Evolutionary conservation across 2,329 filamentous ascomycete species (phyloP), one percentile per base, ranked within the genome.

Genomic region (Aureobasidium pullulans): DNA sequence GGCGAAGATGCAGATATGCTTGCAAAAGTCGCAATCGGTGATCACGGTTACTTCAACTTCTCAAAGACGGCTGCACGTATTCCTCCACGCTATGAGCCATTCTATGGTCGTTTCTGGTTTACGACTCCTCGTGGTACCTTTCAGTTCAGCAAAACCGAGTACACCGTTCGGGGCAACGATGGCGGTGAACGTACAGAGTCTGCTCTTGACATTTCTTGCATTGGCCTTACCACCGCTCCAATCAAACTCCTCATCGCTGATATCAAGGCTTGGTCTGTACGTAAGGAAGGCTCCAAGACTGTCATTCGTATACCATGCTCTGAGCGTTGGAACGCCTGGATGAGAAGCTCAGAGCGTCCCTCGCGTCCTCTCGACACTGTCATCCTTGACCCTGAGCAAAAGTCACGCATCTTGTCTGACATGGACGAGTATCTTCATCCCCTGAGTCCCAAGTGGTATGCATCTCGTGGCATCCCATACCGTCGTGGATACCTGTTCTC

Each of bases 401-500:
- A 92, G 71, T 75, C 79, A 1, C 77, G 79, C 34, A 78, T 93
- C 3, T 73, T 92, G 9, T 75, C 76, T 29, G 89, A 94, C 66
- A 86, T 93, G 66, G 88, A 89, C 64, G 88, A 91, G 65, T 93
- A 90, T 63, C 77, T 94, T 0, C 83, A 90, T 57, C 87, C 88
- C 0, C 75, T 79, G 0, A 89, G 84, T 0, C 82, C 84, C 1
- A 79, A 84, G n/a, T 96, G 90, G 89, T 96, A 96, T 69, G 80
- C 86, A 0, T 87, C 89, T 64, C 81, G 90, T 6, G 90, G 90
- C 0, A 93, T 96, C 32, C 90, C 91, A 0, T 95, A 95, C 70
- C 83, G 90, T 13, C 81, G 90, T 4, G 91, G 90, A 0, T 96
- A 94, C 67, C 81, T 96, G 0, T 83, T 96, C 15, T 79, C 92